A percentile compares a stretch with the other conserved stretches of the same genome.
Conservation (phyloP, 306 rosid species). For the Fragaria nilgerrensis region DNA sequence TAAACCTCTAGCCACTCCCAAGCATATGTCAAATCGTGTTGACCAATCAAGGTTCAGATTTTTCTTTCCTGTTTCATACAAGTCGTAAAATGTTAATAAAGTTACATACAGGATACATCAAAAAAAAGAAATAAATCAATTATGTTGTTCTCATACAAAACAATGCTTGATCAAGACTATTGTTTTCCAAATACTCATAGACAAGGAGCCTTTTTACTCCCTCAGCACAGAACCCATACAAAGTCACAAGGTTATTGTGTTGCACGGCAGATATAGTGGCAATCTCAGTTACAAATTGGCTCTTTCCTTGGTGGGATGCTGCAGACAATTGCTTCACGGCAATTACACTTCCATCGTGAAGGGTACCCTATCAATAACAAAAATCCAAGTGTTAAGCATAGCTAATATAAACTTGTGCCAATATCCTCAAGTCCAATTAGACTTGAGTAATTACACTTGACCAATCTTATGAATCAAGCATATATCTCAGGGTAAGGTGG, state of each 20-base stretch:
- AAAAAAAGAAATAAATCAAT: not conserved
- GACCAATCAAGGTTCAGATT: slow-evolving; percentile 55
- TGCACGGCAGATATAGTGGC: slow-evolving; percentile 83
- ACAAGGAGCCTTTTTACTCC: slow-evolving; percentile 69
- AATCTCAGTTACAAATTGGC: slow-evolving; percentile 76
- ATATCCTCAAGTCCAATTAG: not conserved
- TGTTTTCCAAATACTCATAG: slow-evolving; percentile 75
- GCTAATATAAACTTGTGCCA: not conserved
- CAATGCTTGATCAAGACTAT: slow-evolving; percentile 81
- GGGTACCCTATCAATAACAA: slow-evolving; percentile 55
- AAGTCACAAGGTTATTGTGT: slow-evolving; percentile 74
- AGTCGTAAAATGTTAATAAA: not conserved
- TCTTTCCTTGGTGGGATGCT: slow-evolving; percentile 78
- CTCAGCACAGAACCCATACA: slow-evolving; percentile 75
- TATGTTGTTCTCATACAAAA: slow-evolving; percentile 51
- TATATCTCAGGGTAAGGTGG: too few relatives aligned
- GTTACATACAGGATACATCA: not conserved
- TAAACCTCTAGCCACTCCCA: slow-evolving; percentile 76
- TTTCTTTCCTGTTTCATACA: slow-evolving; percentile 38
- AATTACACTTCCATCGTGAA: slow-evolving; percentile 65
- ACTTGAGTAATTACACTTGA: too few relatives aligned
- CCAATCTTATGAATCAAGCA: too few relatives aligned
- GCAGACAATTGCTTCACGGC: slow-evolving; percentile 80
- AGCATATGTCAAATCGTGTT: slow-evolving; percentile 61
- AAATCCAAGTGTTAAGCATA: not conserved